Percentiles rank a stretch among this genome's conserved stretches.
Conservation (phyloP, 2,329 filamentous ascomycete species). For the Hypoxylon sp. region DNA sequence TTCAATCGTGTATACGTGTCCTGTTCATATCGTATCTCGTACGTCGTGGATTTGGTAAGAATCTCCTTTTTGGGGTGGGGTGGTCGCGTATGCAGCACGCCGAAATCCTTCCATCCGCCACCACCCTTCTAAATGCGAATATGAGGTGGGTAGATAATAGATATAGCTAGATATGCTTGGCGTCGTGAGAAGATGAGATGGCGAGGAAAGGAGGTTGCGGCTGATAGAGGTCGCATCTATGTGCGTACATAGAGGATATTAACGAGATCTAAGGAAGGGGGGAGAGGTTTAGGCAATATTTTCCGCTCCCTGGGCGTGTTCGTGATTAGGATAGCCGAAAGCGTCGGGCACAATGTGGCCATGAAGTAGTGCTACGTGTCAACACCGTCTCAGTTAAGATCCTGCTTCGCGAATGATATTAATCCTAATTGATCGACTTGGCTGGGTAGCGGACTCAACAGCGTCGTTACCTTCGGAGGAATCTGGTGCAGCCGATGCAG, state of each 20-base stretch:
- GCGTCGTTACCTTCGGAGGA: conserved; percentile 11
- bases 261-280: too few relatives aligned
- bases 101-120: neutral
- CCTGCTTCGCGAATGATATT: neutral
- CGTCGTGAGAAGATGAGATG: conserved; percentile 20
- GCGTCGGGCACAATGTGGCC: neutral
- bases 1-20: conserved; percentile 21
- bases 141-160: neutral
- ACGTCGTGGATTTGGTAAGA: conserved; percentile 19
- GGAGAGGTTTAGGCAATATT: too few relatives aligned
- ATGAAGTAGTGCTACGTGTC: neutral
- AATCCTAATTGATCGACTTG: neutral
- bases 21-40: conserved; percentile 15
- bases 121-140: neutral
- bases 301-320: neutral
- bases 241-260: neutral
- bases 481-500: conserved; percentile 36
- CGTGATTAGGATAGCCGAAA: neutral
- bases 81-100: neutral
- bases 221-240: neutral
- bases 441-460: conserved; percentile 1
- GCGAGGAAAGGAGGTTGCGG: conserved; percentile 6
- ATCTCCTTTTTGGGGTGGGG: neutral
- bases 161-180: neutral
- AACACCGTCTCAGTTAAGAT: neutral